Evolutionary conservation across 2,329 filamentous ascomycete species (phyloP).

Genomic region (Sporothrix euskadiensis): DNA sequence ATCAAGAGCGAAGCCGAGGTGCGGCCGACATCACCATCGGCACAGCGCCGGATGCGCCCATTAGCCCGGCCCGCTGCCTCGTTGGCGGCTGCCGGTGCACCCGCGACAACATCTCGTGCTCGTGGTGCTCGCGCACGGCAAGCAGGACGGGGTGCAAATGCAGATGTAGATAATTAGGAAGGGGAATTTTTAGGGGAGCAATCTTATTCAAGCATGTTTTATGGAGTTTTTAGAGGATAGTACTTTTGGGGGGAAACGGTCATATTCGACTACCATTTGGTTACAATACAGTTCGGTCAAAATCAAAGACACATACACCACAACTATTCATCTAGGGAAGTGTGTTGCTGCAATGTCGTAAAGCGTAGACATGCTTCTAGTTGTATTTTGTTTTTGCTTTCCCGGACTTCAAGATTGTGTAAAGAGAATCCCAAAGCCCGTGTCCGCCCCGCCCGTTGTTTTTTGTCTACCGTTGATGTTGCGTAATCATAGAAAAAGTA

Average conservation of each 20-base stretch:
- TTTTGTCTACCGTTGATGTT: neutral
- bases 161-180: constrained; percentile 28
- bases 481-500: neutral
- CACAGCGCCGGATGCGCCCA: constrained; percentile 21
- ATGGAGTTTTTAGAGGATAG: neutral
- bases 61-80: constrained; percentile 35
- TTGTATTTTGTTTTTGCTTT: neutral
- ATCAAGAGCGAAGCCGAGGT: constrained; percentile 26
- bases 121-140: constrained; percentile 26
- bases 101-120: neutral
- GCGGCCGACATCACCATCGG: neutral
- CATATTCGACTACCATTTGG: neutral
- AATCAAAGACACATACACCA: neutral
- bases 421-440: neutral
- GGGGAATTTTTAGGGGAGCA: neutral
- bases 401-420: neutral
- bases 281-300: neutral
- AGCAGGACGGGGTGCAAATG: constrained; percentile 17
- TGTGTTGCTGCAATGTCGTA: neutral
- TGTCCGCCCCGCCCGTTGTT: neutral
- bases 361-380: neutral
- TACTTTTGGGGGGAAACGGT: neutral
- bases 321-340: neutral
- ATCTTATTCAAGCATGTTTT: neutral
- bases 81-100: neutral